Conservation (phyloP, 2,329 filamentous ascomycete genomes). For the Talaromyces sp. region DNA sequence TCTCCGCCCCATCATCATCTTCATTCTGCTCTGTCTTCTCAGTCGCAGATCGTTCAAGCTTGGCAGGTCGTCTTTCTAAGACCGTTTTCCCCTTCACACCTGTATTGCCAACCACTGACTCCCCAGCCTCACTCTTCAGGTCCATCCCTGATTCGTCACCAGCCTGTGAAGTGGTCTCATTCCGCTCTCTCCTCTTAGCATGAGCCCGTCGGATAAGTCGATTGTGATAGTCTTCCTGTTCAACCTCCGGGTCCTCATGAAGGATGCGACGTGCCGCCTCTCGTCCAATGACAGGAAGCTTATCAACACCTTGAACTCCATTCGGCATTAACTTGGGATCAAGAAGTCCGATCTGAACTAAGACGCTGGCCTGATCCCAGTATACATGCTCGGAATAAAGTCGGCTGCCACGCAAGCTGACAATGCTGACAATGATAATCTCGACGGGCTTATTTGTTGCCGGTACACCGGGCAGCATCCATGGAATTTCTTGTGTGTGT, state of each 20-base stretch:
- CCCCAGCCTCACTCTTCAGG: slow-evolving; percentile 27
- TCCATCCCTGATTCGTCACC: slow-evolving; percentile 30
- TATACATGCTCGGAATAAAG: slow-evolving; percentile 62
- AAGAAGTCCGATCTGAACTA: slow-evolving; percentile 61
- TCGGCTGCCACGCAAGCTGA: slow-evolving; percentile 56
- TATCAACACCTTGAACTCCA: slow-evolving; percentile 43
- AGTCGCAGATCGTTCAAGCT: background rate
- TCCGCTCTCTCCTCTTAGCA: slow-evolving; percentile 18
- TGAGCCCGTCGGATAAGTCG: slow-evolving; percentile 31
- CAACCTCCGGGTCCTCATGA: slow-evolving; percentile 39
- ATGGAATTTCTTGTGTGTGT: slow-evolving; percentile 59
- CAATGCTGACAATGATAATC: slow-evolving; percentile 59
- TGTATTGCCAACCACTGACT: slow-evolving; percentile 10
- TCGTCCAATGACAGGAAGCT: slow-evolving; percentile 44
- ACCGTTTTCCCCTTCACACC: slow-evolving; percentile 26
- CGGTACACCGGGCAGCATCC: slow-evolving; percentile 62
- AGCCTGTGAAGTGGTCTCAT: slow-evolving; percentile 14
- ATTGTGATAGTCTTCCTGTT: slow-evolving; percentile 40
- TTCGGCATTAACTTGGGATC: slow-evolving; percentile 59
- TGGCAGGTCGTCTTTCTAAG: slow-evolving; percentile 9
- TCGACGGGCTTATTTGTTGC: slow-evolving; percentile 61
- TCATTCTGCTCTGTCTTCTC: slow-evolving; percentile 8
- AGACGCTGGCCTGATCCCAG: slow-evolving; percentile 64
- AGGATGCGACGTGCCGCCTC: slow-evolving; percentile 45
- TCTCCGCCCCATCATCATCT: slow-evolving; percentile 18